Conservation (phyloP, 1,284 basidiomycete genomes). For the Cutaneotrichosporon sp. region DNA sequence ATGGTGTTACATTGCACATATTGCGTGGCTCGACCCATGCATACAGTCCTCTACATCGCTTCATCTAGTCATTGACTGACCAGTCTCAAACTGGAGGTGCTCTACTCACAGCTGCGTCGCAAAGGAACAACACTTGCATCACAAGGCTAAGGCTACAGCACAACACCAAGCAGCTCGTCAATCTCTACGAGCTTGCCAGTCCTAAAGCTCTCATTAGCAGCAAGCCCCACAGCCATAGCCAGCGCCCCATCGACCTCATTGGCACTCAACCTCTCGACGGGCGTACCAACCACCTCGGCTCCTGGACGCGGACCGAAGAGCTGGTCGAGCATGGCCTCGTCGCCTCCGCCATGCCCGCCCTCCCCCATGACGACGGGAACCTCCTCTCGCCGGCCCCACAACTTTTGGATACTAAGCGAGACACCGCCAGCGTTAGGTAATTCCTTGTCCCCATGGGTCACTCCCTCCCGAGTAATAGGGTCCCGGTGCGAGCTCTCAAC, state of each 20-base stretch:
- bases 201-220: slow-evolving; percentile 61
- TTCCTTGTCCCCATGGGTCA: slow-evolving; percentile 55
- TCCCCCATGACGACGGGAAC: slow-evolving; percentile 56
- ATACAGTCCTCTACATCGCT: no score
- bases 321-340: slow-evolving; percentile 59
- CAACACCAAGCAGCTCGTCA: slow-evolving; percentile 40
- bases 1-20: no score
- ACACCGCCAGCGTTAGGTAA: slow-evolving; percentile 57
- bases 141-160: slow-evolving; percentile 23
- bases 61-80: no score
- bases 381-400: slow-evolving; percentile 57
- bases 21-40: no score
- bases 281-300: slow-evolving; percentile 52
- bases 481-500: slow-evolving; percentile 55
- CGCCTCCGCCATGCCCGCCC: slow-evolving; percentile 60
- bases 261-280: slow-evolving; percentile 57
- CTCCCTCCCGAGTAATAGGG: slow-evolving; percentile 30
- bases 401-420: slow-evolving; percentile 56
- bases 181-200: slow-evolving; percentile 56
- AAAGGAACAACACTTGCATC: background rate
- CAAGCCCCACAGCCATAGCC: slow-evolving; percentile 59
- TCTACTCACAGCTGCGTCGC: no score
- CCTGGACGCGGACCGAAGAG: slow-evolving; percentile 58
- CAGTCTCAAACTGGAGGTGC: background rate
- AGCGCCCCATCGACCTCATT: slow-evolving; percentile 59